phyloP scores from a whole-genome alignment of 768 basidiomycete species.

The Leccinum rimulosum region DNA sequence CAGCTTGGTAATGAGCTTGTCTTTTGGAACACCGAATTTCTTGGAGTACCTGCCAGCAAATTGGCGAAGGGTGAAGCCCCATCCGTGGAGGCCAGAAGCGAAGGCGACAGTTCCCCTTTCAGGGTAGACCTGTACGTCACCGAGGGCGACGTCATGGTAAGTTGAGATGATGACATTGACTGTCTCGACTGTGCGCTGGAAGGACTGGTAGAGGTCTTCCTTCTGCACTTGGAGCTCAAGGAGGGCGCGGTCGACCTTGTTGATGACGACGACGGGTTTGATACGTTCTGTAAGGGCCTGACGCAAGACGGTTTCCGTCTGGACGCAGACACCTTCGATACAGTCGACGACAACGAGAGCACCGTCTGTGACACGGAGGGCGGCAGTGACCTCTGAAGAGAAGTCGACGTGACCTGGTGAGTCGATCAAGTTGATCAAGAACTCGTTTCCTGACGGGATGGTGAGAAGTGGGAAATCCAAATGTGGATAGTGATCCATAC shows the following conservation, averaged over 20 bases:
- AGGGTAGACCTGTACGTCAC: conserved; percentile 98
- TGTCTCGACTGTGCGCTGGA: conserved; percentile 94
- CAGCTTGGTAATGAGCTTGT: conserved; percentile 95
- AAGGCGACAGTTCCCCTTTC: conserved; percentile 98
- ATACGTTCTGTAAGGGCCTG: conserved; percentile 98
- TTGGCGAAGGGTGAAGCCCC: conserved; percentile 98
- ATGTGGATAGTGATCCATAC: conserved; percentile 39
- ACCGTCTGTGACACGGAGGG: conserved; percentile 99
- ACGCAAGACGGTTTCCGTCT: conserved; percentile 98
- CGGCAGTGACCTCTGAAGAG: conserved; percentile 99
- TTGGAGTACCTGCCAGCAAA: conserved; percentile 94
- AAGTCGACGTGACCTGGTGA: conserved; percentile 99
- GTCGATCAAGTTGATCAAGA: conserved; percentile 99
- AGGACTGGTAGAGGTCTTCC: conserved; percentile 96
- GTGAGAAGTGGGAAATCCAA: conserved; percentile 1
- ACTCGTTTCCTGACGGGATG: conserved; percentile 68
- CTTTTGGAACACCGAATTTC: conserved; percentile 98
- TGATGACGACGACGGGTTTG: conserved; percentile 99
- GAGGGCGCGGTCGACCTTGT: conserved; percentile 99
- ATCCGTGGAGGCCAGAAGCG: conserved; percentile 98
- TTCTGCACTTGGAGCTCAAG: conserved; percentile 97
- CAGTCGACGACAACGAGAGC: conserved; percentile 99
- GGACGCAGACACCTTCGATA: conserved; percentile 99
- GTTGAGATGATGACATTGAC: conserved; percentile 99
- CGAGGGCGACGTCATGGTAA: conserved; percentile 90